Conservation (phyloP, 2,329 filamentous ascomycete genomes). For the Ceratocystis destructans region DNA sequence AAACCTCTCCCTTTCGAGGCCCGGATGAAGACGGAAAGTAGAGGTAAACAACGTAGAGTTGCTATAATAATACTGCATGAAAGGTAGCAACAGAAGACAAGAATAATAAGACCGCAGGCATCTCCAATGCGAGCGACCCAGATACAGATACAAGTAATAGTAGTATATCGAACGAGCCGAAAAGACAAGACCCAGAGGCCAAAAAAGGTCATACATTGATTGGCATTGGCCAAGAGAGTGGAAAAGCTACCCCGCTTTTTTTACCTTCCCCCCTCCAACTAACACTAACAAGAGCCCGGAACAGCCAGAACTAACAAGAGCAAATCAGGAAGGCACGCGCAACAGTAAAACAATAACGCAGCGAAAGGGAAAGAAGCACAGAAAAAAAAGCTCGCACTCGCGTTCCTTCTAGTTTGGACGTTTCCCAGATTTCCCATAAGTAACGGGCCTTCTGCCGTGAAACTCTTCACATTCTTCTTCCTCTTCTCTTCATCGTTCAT, state of each 20-base stretch:
- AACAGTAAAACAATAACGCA: background rate
- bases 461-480: background rate
- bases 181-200: no score
- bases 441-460: background rate
- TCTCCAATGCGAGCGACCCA: no score
- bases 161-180: no score
- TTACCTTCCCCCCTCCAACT: background rate
- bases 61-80: no score
- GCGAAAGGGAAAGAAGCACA: background rate
- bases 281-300: background rate
- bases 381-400: background rate
- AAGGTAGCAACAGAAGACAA: no score
- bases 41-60: no score
- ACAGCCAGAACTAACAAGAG: background rate
- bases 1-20: no score
- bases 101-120: no score
- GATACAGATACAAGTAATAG: no score
- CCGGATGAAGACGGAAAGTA: no score
- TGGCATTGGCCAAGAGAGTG: no score
- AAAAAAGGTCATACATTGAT: no score
- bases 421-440: background rate
- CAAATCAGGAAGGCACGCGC: constrained; percentile 1
- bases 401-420: background rate
- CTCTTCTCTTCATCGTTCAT: background rate
- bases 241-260: background rate